phyloP scores from a whole-genome alignment of 2,329 filamentous ascomycete genomes.

The Fusarium setosum region DNA sequence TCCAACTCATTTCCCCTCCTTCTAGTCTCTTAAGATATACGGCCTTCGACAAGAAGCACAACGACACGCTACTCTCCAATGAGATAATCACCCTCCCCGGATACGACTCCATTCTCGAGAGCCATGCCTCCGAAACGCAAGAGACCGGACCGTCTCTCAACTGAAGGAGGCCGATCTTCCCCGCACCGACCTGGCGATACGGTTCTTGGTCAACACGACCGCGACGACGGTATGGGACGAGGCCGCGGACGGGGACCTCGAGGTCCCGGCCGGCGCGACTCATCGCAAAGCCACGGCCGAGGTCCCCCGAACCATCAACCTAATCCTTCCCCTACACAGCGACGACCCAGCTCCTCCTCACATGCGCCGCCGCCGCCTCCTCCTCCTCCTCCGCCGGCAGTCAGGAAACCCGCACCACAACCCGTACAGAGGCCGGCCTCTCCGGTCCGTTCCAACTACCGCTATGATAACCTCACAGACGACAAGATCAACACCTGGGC shows the following conservation, averaged over 20 bases:
- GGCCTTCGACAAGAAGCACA: constrained; percentile 4
- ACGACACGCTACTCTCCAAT: constrained; percentile 43
- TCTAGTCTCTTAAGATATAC: constrained; percentile 16
- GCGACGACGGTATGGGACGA: constrained; percentile 60
- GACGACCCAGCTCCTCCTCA: constrained; percentile 33
- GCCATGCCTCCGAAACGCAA: constrained; percentile 71
- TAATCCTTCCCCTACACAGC: constrained; percentile 37
- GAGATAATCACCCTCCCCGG: constrained; percentile 43
- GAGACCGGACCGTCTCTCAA: constrained; percentile 62
- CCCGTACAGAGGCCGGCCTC: constrained; percentile 42
- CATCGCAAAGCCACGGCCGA: constrained; percentile 52
- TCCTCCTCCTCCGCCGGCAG: constrained; percentile 36
- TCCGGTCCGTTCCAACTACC: constrained; percentile 63
- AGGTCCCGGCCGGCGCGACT: constrained; percentile 64
- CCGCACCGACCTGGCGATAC: constrained; percentile 72
- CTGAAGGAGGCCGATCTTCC: constrained; percentile 66
- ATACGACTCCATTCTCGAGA: constrained; percentile 35
- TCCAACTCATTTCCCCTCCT: constrained; percentile 30
- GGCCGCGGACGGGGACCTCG: constrained; percentile 61
- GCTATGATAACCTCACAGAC: constrained; percentile 82
- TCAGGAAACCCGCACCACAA: constrained; percentile 37
- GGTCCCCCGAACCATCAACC: constrained; percentile 40
- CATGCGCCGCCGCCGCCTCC: constrained; percentile 39
- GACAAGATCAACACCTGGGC: constrained; percentile 76
- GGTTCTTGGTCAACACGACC: constrained; percentile 67